phyloP scores from a whole-genome alignment of 2,329 filamentous ascomycete genomes.

The Cladobotryum protrusum region DNA sequence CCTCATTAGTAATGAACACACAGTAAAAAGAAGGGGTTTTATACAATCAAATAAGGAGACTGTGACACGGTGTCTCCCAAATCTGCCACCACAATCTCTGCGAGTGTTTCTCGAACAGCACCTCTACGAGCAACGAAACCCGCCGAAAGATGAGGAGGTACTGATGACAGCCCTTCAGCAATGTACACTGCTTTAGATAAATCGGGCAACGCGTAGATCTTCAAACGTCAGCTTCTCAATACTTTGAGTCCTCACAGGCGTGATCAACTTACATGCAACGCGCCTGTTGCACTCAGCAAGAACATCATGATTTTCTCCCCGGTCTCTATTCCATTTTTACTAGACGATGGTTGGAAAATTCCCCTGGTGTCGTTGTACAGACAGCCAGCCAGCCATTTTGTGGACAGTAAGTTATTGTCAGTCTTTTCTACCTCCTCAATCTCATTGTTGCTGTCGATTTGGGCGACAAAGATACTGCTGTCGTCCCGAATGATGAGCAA shows the following conservation, averaged over 20 bases:
- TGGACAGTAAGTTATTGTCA: constrained; percentile 48
- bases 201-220: constrained; percentile 74
- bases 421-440: constrained; percentile 72
- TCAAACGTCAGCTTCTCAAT: not conserved
- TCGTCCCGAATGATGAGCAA: constrained; percentile 80
- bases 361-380: constrained; percentile 65
- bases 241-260: not conserved
- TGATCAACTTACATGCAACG: constrained; percentile 57
- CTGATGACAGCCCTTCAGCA: constrained; percentile 69
- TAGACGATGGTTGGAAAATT: constrained; percentile 41
- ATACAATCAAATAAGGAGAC: constrained; percentile 75
- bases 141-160: constrained; percentile 68
- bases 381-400: constrained; percentile 77
- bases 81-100: constrained; percentile 77
- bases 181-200: constrained; percentile 65
- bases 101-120: constrained; percentile 64
- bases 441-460: constrained; percentile 72
- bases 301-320: constrained; percentile 62
- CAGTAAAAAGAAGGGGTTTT: constrained; percentile 20
- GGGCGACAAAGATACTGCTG: constrained; percentile 68
- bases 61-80: constrained; percentile 68
- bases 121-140: constrained; percentile 65
- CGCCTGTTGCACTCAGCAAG: constrained; percentile 67
- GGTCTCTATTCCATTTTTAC: constrained; percentile 33
- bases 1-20: constrained; percentile 1